phyloP scores from a whole-genome alignment of 2,329 filamentous ascomycete genomes.

The Beauveria asiatica region DNA sequence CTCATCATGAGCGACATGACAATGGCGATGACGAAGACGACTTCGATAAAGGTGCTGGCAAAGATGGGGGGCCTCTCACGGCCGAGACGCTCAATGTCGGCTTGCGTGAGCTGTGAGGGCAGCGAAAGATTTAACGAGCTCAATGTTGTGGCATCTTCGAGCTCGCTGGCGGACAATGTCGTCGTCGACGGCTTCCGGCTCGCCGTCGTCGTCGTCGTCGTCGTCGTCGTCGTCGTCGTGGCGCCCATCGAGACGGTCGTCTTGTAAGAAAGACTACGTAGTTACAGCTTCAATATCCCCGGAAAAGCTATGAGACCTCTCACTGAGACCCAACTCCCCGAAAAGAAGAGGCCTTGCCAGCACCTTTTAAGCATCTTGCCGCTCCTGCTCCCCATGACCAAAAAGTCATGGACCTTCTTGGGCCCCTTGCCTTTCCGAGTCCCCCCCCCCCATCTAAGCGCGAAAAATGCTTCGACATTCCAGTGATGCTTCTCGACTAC shows the following conservation, averaged over 20 bases:
- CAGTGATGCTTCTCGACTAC: not conserved
- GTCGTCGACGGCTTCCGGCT: conserved; percentile 1
- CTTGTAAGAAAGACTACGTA: no score
- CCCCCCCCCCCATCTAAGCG: not conserved
- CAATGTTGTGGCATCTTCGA: not conserved
- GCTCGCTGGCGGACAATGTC: not conserved
- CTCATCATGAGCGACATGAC: conserved; percentile 11
- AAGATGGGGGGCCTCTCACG: conserved; percentile 49
- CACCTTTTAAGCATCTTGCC: conserved; percentile 1
- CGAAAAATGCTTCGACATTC: conserved; percentile 6
- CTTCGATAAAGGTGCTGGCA: conserved; percentile 39
- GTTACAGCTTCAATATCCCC: no score
- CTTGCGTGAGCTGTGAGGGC: not conserved
- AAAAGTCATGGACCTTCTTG: not conserved
- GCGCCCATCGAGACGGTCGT: not conserved
- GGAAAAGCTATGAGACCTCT: no score
- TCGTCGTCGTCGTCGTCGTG: no score
- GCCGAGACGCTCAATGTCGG: conserved; percentile 46
- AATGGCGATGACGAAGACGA: conserved; percentile 36
- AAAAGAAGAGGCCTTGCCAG: not conserved
- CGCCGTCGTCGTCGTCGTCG: not conserved
- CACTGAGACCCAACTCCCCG: no score
- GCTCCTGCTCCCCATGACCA: not conserved
- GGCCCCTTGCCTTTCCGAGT: not conserved
- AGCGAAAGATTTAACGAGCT: not conserved